A percentile compares a stretch with the other conserved stretches of the same genome.
Evolutionary conservation across 2,329 filamentous ascomycete species (phyloP).

Genomic region (Alternaria ventricosa): DNA sequence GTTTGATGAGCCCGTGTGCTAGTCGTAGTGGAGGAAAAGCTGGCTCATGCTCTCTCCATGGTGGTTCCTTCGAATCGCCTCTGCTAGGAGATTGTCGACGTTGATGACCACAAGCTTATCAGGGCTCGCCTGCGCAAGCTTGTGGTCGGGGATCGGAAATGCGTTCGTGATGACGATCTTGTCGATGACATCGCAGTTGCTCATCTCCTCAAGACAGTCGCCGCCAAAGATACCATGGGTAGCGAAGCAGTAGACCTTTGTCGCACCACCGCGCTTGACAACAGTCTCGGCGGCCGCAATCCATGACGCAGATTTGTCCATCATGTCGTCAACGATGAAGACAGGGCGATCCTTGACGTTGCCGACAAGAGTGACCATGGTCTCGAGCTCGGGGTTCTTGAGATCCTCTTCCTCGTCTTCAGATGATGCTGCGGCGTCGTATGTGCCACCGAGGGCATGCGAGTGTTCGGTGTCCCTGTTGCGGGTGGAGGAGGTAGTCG

Average conservation of each 20-base stretch:
- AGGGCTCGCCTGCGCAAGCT: slow-evolving; percentile 67
- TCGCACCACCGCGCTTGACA: slow-evolving; percentile 88
- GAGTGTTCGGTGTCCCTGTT: slow-evolving; percentile 59
- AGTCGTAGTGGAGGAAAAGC: slow-evolving; percentile 56
- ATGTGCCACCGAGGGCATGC: slow-evolving; percentile 80
- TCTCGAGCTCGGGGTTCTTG: slow-evolving; percentile 80
- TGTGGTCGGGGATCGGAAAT: slow-evolving; percentile 84
- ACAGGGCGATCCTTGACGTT: slow-evolving; percentile 88
- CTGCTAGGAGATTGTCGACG: slow-evolving; percentile 83
- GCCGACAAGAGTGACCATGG: slow-evolving; percentile 96
- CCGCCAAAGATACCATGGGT: slow-evolving; percentile 94
- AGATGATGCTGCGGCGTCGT: slow-evolving; percentile 80
- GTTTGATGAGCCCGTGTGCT: slow-evolving; percentile 2
- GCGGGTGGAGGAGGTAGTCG: slow-evolving; percentile 71
- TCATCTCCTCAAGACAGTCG: slow-evolving; percentile 86
- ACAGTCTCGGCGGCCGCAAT: slow-evolving; percentile 97
- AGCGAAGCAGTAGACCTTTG: slow-evolving; percentile 95
- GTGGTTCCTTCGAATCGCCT: slow-evolving; percentile 94
- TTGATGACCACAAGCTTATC: slow-evolving; percentile 87
- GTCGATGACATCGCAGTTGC: slow-evolving; percentile 91
- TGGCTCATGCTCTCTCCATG: slow-evolving; percentile 82
- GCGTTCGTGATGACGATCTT: slow-evolving; percentile 96
- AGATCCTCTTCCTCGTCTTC: slow-evolving; percentile 95
- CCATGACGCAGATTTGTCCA: slow-evolving; percentile 96
- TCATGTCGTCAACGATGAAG: slow-evolving; percentile 98